phyloP scores from a whole-genome alignment of 2,329 filamentous ascomycete species.

The Fusarium poae region DNA sequence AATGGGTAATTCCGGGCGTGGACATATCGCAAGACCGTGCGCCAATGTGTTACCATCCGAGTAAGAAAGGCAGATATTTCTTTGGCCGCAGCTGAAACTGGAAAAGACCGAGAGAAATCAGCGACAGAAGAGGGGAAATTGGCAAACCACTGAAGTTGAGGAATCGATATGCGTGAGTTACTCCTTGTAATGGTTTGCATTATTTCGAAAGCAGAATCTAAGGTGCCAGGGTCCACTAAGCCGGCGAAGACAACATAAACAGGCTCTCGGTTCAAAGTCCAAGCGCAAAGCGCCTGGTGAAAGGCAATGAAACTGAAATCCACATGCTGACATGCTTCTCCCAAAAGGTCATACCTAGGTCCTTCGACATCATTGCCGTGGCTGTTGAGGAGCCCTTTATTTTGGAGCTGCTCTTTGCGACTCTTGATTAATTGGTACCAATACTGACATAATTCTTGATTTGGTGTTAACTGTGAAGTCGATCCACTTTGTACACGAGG shows the following conservation, averaged over 20 bases:
- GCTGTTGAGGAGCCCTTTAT: constrained; percentile 36
- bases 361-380: constrained; percentile 53
- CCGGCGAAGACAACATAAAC: constrained; percentile 48
- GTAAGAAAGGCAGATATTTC: constrained; percentile 46
- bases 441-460: constrained; percentile 9
- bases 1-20: constrained; percentile 47
- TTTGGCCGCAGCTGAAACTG: constrained; percentile 5
- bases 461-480: not conserved
- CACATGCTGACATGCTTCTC: constrained; percentile 64
- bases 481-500: constrained; percentile 20
- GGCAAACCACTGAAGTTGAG: constrained; percentile 50
- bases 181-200: constrained; percentile 42
- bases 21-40: constrained; percentile 20
- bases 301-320: constrained; percentile 75
- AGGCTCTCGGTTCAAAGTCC: constrained; percentile 58
- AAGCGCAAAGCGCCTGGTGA: constrained; percentile 74
- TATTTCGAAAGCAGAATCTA: constrained; percentile 45
- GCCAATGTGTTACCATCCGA: constrained; percentile 45
- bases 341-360: constrained; percentile 67
- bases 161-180: constrained; percentile 40
- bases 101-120: constrained; percentile 25
- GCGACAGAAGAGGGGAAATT: constrained; percentile 43
- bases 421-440: constrained; percentile 28
- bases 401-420: constrained; percentile 40
- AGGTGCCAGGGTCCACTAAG: not conserved